Percentiles rank a stretch among this genome's conserved stretches.
These are phyloP conservation scores for Pseudogymnoascus sp. DNA, from an alignment of 2,329 filamentous ascomycete genomes.

Conservation along the genomic window DNA sequence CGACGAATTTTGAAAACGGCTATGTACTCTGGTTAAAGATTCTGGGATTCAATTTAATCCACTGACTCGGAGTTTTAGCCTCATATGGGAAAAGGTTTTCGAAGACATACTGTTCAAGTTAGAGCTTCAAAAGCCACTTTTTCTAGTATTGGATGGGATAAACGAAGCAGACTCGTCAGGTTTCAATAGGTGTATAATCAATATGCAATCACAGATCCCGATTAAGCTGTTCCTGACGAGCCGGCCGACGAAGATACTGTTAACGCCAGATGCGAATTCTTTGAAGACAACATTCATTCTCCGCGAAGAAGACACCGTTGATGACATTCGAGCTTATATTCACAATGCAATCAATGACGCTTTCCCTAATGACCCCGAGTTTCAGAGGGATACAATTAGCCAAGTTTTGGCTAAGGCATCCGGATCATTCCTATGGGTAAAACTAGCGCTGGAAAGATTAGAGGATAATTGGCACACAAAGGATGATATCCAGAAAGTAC, in stretches of 20 bases:
- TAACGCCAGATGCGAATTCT: background rate
- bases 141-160: background rate
- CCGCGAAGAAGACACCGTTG: background rate
- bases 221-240: background rate
- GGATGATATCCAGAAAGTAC: background rate
- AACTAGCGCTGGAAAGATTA: background rate
- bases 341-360: background rate
- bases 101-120: background rate
- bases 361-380: background rate
- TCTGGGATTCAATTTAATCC: background rate
- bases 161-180: background rate
- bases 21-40: background rate
- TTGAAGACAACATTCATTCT: background rate
- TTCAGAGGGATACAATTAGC: background rate
- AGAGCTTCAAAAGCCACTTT: background rate
- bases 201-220: background rate
- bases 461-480: background rate
- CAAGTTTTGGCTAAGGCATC: background rate
- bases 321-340: background rate
- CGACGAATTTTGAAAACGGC: background rate
- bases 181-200: background rate
- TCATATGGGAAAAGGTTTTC: background rate
- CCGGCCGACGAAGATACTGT: background rate
- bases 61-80: background rate
- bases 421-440: background rate